A percentile compares a stretch with the other conserved stretches of the same genome.
Conservation (phyloP, 192 early-diverging fungal species). For the Entomortierella chlamydospora region DNA sequence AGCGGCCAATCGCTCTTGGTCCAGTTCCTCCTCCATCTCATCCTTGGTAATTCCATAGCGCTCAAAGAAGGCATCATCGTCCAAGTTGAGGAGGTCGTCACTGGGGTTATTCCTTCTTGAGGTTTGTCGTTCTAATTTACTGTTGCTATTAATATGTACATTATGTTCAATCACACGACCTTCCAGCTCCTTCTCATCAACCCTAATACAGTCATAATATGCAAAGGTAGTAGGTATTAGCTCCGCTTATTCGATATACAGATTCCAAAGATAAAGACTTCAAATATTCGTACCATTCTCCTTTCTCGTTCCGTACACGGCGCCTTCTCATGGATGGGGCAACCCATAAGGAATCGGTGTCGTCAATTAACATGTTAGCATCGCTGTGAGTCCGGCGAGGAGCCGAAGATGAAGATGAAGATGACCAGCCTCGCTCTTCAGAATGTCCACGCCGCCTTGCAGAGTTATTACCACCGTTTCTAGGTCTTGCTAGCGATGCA, state of each 20-base stretch:
- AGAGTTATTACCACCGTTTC: slow-evolving; percentile 49
- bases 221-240: background rate
- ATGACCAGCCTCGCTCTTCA: slow-evolving; percentile 46
- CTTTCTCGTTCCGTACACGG: slow-evolving; percentile 69
- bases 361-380: slow-evolving; percentile 2
- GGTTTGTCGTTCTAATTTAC: background rate
- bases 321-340: slow-evolving; percentile 60
- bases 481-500: slow-evolving; percentile 40
- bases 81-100: slow-evolving; percentile 21
- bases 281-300: slow-evolving; percentile 65
- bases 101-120: slow-evolving; percentile 3
- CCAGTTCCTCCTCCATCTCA: slow-evolving; percentile 51
- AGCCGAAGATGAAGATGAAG: slow-evolving; percentile 36
- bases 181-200: slow-evolving; percentile 65
- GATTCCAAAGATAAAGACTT: too few species aligned
- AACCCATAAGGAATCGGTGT: slow-evolving; percentile 24
- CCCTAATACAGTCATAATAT: slow-evolving; percentile 33
- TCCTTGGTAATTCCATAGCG: slow-evolving; percentile 50
- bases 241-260: too few species aligned
- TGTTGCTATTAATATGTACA: slow-evolving; percentile 21
- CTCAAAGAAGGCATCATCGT: slow-evolving; percentile 27
- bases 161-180: slow-evolving; percentile 70
- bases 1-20: slow-evolving; percentile 60
- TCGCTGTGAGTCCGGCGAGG: slow-evolving; percentile 8
- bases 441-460: slow-evolving; percentile 21